These are phyloP conservation scores for Mycena metata DNA, from an alignment of 768 basidiomycete genomes.

Conservation along the genomic window DNA sequence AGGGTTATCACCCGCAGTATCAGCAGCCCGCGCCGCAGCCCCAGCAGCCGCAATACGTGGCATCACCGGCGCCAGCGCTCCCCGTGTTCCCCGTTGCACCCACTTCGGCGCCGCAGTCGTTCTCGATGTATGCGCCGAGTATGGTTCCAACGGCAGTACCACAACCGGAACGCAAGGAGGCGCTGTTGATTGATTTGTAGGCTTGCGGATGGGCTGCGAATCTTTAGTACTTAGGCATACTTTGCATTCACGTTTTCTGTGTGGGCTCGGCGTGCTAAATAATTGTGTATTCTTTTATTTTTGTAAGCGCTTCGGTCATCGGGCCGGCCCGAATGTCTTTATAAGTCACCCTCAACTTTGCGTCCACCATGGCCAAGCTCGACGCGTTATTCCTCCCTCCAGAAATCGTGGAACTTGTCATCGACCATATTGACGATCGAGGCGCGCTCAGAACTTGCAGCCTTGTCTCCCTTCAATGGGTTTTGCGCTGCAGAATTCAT, in stretches of 20 bases:
- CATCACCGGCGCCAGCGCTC: slow-evolving; percentile 52
- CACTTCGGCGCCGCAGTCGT: slow-evolving; percentile 67
- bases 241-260: slow-evolving; percentile 6
- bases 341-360: not conserved
- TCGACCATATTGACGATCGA: slow-evolving; percentile 5
- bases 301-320: too few relatives aligned
- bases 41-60: slow-evolving; percentile 44
- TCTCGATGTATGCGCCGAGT: slow-evolving; percentile 59
- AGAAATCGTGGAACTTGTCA: slow-evolving; percentile 11
- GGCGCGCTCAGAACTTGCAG: slow-evolving; percentile 12
- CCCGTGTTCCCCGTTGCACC: slow-evolving; percentile 78
- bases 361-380: not conserved
- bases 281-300: too few relatives aligned
- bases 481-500: not conserved
- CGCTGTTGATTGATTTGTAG: slow-evolving; percentile 67
- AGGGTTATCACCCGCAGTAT: slow-evolving; percentile 37
- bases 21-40: slow-evolving; percentile 45
- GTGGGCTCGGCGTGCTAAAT: not conserved
- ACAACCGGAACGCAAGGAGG: slow-evolving; percentile 77
- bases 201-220: not conserved
- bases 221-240: not conserved
- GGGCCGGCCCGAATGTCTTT: too few relatives aligned
- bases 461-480: slow-evolving; percentile 16
- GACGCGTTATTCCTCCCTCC: slow-evolving; percentile 4
- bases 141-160: slow-evolving; percentile 59